Conservation (phyloP, 371 early-diverging fungal species). For the Apophysomyces elegans region DNA sequence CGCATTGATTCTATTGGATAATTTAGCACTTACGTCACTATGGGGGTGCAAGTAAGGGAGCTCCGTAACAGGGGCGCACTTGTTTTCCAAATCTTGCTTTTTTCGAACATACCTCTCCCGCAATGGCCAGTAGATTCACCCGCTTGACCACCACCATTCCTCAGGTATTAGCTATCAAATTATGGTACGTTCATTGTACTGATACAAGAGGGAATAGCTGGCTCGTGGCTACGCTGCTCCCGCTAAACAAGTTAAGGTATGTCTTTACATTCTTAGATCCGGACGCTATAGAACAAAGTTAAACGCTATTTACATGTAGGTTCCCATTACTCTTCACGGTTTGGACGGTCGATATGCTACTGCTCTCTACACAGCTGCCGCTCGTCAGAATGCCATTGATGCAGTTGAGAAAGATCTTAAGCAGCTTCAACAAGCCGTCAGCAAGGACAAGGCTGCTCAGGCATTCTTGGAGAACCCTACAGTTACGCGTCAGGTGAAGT, state of each 20-base stretch:
- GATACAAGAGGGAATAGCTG: conserved; percentile 34
- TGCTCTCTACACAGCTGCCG: conserved; percentile 94
- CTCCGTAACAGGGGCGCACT: too few relatives aligned
- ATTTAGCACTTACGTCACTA: too few relatives aligned
- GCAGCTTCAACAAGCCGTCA: conserved; percentile 65
- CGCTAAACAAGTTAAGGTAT: conserved; percentile 54
- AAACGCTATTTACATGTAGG: conserved; percentile 43
- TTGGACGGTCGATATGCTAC: conserved; percentile 98
- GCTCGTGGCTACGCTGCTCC: conserved; percentile 65
- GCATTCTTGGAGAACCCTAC: conserved; percentile 89
- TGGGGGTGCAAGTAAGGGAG: too few relatives aligned
- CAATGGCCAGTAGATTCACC: conserved; percentile 55
- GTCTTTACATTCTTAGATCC: background rate
- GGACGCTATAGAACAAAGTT: background rate
- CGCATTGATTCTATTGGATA: too few relatives aligned
- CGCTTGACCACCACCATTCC: conserved; percentile 53
- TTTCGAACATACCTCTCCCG: background rate
- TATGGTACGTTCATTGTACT: background rate
- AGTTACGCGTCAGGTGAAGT: conserved; percentile 78
- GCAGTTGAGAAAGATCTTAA: conserved; percentile 88
- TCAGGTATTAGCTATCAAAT: conserved; percentile 33
- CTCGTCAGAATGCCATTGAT: conserved; percentile 81
- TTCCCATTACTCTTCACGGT: conserved; percentile 87
- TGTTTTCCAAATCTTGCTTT: background rate
- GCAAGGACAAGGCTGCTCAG: conserved; percentile 76